These are phyloP conservation scores for Chloranthus sessilifolius DNA, from an alignment of 164 flowering plant genomes.

Conservation along the genomic window DNA sequence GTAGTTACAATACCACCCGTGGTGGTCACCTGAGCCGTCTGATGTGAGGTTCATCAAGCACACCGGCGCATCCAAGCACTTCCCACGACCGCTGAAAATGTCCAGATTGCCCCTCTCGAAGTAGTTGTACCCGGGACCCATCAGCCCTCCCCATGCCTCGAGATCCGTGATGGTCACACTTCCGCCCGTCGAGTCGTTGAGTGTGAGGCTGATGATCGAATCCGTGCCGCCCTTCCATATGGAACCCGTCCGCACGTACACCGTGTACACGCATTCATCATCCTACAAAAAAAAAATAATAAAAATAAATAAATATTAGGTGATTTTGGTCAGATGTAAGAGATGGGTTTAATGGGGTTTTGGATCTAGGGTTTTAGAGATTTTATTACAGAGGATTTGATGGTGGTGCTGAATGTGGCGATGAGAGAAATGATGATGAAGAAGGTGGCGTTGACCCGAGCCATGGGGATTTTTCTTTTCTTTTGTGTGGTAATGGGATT, in stretches of 20 bases:
- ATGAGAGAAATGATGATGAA: constrained; percentile 11
- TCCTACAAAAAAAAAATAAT: neutral
- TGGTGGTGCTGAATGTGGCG: constrained; percentile 5
- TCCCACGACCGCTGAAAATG: constrained; percentile 69
- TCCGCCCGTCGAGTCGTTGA: constrained; percentile 37
- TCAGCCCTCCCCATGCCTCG: constrained; percentile 80
- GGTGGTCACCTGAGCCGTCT: constrained; percentile 67
- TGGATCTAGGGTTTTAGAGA: neutral
- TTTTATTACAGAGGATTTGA: constrained; percentile 13
- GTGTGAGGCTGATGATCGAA: constrained; percentile 46
- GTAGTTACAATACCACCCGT: constrained; percentile 86
- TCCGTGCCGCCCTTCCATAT: constrained; percentile 75
- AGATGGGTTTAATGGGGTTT: neutral
- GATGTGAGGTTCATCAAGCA: constrained; percentile 73
- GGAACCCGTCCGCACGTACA: constrained; percentile 74
- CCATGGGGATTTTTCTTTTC: neutral
- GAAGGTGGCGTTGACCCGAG: constrained; percentile 5
- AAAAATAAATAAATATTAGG: neutral
- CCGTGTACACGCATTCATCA: constrained; percentile 76
- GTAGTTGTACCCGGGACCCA: constrained; percentile 63
- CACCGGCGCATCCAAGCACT: constrained; percentile 41
- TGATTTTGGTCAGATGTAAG: too few species aligned
- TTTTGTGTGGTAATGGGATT: neutral
- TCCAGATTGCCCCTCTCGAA: constrained; percentile 89
- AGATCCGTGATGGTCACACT: constrained; percentile 35